Evolutionary conservation across 1,139 yeast species (phyloP), one percentile per base, ranked within the genome.

Genomic region (Tardiomyces digboiensis): DNA sequence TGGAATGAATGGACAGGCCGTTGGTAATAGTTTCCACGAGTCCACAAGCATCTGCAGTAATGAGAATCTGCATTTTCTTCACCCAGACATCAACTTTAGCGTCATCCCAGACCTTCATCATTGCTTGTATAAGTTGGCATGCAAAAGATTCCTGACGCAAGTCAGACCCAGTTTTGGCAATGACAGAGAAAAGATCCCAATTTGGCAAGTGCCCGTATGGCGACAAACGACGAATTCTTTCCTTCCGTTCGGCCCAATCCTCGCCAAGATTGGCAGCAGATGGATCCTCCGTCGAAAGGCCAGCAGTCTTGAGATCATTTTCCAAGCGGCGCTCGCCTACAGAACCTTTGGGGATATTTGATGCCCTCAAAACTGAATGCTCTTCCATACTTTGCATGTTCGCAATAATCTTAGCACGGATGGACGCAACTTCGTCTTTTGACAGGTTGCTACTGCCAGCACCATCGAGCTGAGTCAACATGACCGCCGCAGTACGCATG

Each of bases 91-190:
- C 78, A 5, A 82, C 77, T 1, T 71, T 68, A 21, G 76, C 75
- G 29, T 70, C 74, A 42, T 77, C 75, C 97, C 97, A 91, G 40
- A 87, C 80, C 44, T 76, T 78, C 0, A 94, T 82, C 64, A 89
- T 85, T 39, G 95, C 81, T 45, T 84, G 80, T 41, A 91, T 89
- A 36, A 91, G 63, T 59, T 91, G 98, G 53, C 97, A 88, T 0
- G 98, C 98, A 70, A 91, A 88, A 0, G 98, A 97, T 60, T 91
- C 98, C 60, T 91, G 98, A 19, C 96, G 85, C 43, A 91, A 64
- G 62, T 91, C 98, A 56, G 85, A 91, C 23, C 98, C 98, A 42
- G 95, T 89, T 58, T 91, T 91, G 7, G 91, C 96, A 59, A 91
- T 91, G 2, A 89, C 97, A 0, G 97, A 88, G 53, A 91, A 87